Percentiles rank a stretch among this genome's conserved stretches.
These are phyloP conservation scores for Fusarium sp. DNA, from an alignment of 2,329 filamentous ascomycete genomes.

Conservation along the genomic window DNA sequence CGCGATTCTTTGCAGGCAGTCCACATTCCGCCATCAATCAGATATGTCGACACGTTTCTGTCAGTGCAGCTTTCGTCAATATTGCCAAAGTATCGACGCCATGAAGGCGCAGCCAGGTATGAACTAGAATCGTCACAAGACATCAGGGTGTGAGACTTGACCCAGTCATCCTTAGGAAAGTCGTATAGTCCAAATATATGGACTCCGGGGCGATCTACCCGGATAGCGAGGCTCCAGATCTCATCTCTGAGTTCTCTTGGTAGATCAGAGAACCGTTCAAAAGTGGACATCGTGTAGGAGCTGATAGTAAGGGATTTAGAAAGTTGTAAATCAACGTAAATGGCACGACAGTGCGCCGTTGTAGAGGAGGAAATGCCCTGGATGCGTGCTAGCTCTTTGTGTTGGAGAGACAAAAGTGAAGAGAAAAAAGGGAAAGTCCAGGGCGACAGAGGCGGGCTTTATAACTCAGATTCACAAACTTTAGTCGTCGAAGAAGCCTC, in stretches of 20 bases:
- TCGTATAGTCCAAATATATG: neutral
- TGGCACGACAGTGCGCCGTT: too few species aligned
- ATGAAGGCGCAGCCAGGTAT: neutral
- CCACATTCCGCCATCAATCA: constrained; percentile 18
- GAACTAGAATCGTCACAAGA: too few species aligned
- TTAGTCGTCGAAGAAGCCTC: too few species aligned
- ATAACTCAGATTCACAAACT: too few species aligned
- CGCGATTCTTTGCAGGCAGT: constrained; percentile 16
- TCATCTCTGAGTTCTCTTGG: constrained; percentile 3
- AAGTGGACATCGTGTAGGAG: neutral
- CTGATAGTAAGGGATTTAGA: too few species aligned
- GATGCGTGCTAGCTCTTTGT: too few species aligned
- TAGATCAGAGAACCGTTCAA: neutral
- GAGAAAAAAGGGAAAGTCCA: too few species aligned
- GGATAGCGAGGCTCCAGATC: constrained; percentile 6
- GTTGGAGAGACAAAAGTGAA: too few species aligned
- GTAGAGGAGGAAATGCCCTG: too few species aligned
- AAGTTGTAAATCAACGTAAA: too few species aligned
- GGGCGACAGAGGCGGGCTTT: too few species aligned
- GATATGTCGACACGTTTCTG: constrained; percentile 8
- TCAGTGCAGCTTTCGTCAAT: neutral
- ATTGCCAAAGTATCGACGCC: neutral
- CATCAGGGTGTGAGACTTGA: neutral
- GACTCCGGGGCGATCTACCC: neutral
- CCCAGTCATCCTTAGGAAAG: fast-evolving